These are phyloP conservation scores for Syncephalastrum racemosum DNA, from an alignment of 371 early-diverging fungal species.

Conservation along the genomic window DNA sequence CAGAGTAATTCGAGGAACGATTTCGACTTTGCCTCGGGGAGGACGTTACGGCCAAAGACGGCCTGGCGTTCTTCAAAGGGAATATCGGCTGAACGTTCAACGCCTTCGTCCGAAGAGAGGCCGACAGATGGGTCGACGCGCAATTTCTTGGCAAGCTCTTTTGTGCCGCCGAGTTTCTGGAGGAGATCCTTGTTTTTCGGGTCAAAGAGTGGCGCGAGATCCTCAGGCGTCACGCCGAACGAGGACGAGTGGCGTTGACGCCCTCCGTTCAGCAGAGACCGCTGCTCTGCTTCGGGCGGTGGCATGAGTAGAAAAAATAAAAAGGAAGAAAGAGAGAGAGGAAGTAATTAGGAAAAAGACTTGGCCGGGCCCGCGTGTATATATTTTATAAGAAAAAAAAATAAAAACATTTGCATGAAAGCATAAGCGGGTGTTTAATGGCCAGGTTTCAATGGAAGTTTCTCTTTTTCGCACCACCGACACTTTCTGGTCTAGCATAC, in stretches of 20 bases:
- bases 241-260: conserved; percentile 7
- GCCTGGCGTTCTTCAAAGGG: conserved; percentile 62
- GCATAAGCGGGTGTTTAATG: neutral
- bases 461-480: neutral
- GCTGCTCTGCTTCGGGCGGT: conserved; percentile 26
- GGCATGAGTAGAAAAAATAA: conserved; percentile 16
- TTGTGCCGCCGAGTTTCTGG: conserved; percentile 65
- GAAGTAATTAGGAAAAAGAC: conserved; percentile 8
- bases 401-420: conserved; percentile 1
- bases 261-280: conserved; percentile 25
- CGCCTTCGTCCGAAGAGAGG: conserved; percentile 64
- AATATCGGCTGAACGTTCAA: conserved; percentile 27
- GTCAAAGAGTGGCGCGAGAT: conserved; percentile 62
- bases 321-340: conserved; percentile 14
- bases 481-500: neutral
- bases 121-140: conserved; percentile 66
- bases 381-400: conserved; percentile 1
- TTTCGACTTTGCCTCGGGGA: conserved; percentile 66
- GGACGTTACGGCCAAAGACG: conserved; percentile 70
- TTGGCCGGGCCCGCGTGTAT: neutral
- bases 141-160: conserved; percentile 59
- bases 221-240: conserved; percentile 51
- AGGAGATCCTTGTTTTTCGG: conserved; percentile 70
- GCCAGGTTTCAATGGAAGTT: neutral
- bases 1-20: conserved; percentile 63